Conservation (phyloP, 441 rosid species). For the Bocquillonia castaneifolia region DNA sequence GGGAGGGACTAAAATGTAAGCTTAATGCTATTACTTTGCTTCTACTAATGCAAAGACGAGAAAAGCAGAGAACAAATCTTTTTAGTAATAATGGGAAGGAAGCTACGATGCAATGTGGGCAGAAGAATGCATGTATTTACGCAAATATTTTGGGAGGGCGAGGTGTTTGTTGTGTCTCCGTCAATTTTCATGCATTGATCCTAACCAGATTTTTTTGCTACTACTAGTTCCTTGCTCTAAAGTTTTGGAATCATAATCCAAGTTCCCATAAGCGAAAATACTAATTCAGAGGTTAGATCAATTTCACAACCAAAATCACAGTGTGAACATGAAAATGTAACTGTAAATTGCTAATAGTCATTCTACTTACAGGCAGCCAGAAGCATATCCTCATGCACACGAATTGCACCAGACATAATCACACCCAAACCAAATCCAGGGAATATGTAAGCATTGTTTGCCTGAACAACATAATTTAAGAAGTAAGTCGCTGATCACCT, state of each 20-base stretch:
- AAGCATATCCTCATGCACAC: constrained; percentile 88
- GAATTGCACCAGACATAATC: constrained; percentile 85
- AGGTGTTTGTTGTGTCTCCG: too few relatives aligned
- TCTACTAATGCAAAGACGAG: not conserved
- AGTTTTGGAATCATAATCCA: not conserved
- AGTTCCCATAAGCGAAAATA: not conserved
- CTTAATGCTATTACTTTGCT: not conserved
- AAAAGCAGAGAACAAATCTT: not conserved
- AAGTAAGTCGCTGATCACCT: constrained; percentile 2
- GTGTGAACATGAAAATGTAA: not conserved
- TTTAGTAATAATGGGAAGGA: too few relatives aligned
- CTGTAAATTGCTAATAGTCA: too few relatives aligned
- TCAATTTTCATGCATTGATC: too few relatives aligned
- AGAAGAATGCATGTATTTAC: too few relatives aligned
- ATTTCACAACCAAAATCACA: not conserved
- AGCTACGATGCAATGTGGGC: too few relatives aligned
- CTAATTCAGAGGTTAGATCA: not conserved
- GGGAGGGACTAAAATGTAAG: not conserved
- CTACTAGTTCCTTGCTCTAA: not conserved
- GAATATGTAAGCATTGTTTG: constrained; percentile 93
- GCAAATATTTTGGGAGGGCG: too few relatives aligned
- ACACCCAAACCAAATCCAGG: constrained; percentile 96
- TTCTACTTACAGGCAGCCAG: constrained; percentile 84
- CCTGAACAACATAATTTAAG: constrained; percentile 38
- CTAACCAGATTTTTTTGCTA: not conserved